phyloP scores from a whole-genome alignment of 148 eudicot species.

The Cornus controversa region DNA sequence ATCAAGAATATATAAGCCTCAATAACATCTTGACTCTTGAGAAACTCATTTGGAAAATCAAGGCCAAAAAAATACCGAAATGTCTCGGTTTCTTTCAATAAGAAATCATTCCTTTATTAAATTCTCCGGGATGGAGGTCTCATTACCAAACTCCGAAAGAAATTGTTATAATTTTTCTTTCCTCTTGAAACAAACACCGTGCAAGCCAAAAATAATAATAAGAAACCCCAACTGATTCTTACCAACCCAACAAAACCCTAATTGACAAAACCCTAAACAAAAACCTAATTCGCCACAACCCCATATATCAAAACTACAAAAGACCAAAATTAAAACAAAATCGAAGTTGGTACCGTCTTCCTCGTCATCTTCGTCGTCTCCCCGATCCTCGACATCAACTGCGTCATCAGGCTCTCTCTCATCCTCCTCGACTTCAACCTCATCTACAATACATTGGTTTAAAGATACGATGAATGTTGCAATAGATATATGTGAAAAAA shows the following conservation, averaged over 20 bases:
- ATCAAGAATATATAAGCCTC: background rate
- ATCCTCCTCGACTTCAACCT: constrained; percentile 60
- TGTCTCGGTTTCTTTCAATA: background rate
- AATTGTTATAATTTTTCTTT: background rate
- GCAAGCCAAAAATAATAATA: background rate
- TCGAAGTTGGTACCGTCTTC: constrained; percentile 54
- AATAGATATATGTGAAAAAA: constrained; percentile 3
- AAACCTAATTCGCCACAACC: background rate
- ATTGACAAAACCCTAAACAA: background rate
- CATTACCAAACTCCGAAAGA: background rate
- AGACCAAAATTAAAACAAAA: background rate
- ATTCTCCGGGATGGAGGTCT: background rate
- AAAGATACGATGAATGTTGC: background rate
- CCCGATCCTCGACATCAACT: constrained; percentile 46
- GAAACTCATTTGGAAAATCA: background rate
- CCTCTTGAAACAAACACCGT: background rate
- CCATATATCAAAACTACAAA: background rate
- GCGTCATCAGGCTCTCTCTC: constrained; percentile 67
- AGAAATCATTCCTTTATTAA: too few relatives aligned
- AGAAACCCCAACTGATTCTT: background rate
- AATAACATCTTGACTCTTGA: too few relatives aligned
- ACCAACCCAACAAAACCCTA: background rate
- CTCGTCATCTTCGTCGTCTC: constrained; percentile 63
- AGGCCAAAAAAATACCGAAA: background rate
- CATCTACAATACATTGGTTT: constrained; percentile 42